Percentiles rank a stretch among this genome's conserved stretches.
phyloP scores from a whole-genome alignment of 345 rosid genomes.

The Acer negundo region DNA sequence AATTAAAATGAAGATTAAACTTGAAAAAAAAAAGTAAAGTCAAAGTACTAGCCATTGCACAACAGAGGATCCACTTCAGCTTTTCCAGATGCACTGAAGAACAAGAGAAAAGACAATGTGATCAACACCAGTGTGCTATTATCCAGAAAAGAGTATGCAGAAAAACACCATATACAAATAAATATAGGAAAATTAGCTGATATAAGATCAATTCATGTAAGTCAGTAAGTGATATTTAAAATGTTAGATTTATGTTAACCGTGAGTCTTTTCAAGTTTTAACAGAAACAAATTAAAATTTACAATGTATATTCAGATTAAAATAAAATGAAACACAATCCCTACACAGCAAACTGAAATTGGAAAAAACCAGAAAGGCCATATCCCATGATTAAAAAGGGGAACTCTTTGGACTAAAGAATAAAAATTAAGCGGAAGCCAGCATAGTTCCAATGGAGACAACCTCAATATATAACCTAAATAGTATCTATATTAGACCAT shows the following conservation, averaged over 20 bases:
- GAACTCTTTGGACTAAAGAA: background rate
- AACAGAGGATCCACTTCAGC: slow-evolving; percentile 49
- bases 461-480: background rate
- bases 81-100: slow-evolving; percentile 72
- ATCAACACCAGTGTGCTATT: background rate
- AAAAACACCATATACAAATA: background rate
- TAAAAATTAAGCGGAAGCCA: background rate
- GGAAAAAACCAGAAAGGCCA: background rate
- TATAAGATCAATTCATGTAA: background rate
- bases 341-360: background rate
- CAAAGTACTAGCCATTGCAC: slow-evolving; percentile 64
- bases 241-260: background rate
- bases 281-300: background rate
- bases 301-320: background rate
- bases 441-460: background rate
- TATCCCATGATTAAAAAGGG: background rate
- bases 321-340: background rate
- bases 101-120: slow-evolving; percentile 5
- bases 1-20: slow-evolving; percentile 1
- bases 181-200: background rate
- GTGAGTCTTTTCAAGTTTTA: background rate
- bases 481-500: too few species aligned
- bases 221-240: background rate
- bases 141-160: background rate
- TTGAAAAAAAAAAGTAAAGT: background rate